phyloP scores from a whole-genome alignment of 2,329 filamentous ascomycete genomes.

The Lasiodiplodia hormozganensis region DNA sequence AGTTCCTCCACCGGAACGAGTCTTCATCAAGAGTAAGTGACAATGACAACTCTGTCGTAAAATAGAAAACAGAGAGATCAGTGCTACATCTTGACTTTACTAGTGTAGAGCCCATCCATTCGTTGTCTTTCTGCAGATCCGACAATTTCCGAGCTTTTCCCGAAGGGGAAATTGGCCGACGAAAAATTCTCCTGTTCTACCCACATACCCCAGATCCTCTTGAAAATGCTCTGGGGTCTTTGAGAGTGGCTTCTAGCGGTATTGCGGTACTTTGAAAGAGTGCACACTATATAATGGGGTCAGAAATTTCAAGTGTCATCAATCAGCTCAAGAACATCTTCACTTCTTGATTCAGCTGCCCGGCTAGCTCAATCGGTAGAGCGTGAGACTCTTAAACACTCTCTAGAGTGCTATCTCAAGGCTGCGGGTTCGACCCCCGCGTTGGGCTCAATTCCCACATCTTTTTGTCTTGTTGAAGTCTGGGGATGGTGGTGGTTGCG shows the following conservation, averaged over 20 bases:
- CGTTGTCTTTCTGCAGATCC: not conserved
- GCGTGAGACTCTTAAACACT: conserved; percentile 48
- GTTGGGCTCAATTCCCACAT: conserved; percentile 29
- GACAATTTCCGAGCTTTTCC: not conserved
- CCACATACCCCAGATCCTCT: not conserved
- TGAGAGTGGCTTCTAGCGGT: not conserved
- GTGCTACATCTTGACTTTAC: too few species aligned
- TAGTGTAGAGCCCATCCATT: too few species aligned
- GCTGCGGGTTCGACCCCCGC: conserved; percentile 30
- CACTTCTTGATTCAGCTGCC: not conserved
- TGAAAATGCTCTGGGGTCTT: not conserved
- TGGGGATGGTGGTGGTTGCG: too few species aligned
- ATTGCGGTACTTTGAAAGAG: accelerated
- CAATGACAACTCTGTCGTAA: too few species aligned
- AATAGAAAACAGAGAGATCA: too few species aligned
- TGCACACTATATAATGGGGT: not conserved
- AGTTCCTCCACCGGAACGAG: too few species aligned
- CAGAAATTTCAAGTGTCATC: not conserved
- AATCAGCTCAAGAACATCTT: not conserved
- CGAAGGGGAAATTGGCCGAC: not conserved
- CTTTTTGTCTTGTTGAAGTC: not conserved
- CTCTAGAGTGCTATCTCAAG: conserved; percentile 26
- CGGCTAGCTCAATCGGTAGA: conserved; percentile 48
- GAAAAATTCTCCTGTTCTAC: not conserved
- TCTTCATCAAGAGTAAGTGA: too few species aligned